A percentile compares a stretch with the other conserved stretches of the same genome.
These are phyloP conservation scores for Gossypium ekmanianum DNA, from an alignment of 345 rosid genomes.

Conservation along the genomic window DNA sequence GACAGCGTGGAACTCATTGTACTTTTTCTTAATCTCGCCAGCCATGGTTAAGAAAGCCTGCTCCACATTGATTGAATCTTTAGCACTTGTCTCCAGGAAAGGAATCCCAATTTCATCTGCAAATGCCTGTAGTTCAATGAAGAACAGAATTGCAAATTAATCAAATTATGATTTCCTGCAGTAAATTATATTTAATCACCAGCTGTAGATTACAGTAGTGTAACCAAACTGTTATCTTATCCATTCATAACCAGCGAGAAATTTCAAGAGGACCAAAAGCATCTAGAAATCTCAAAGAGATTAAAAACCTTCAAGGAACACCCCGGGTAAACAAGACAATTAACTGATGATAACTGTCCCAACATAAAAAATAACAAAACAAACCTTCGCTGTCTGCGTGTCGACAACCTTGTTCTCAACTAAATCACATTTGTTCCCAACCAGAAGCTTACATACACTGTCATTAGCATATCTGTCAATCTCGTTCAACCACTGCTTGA, in stretches of 20 bases:
- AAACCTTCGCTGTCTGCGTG: conserved; percentile 74
- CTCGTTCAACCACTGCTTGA: conserved; percentile 86
- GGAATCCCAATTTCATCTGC: conserved; percentile 82
- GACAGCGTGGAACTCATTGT: conserved; percentile 11
- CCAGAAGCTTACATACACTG: conserved; percentile 78
- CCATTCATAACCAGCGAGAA: background rate
- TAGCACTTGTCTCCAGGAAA: conserved; percentile 87
- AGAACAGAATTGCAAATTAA: conserved; percentile 13
- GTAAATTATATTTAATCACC: background rate
- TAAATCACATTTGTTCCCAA: conserved; percentile 81
- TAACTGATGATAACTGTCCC: background rate
- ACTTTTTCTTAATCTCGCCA: conserved; percentile 73
- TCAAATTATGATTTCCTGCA: background rate
- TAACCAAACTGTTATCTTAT: background rate
- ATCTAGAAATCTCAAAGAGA: background rate
- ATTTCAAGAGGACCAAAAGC: background rate
- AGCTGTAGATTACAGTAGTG: background rate
- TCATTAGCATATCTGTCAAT: conserved; percentile 85
- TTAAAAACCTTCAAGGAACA: background rate
- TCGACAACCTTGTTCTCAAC: conserved; percentile 78
- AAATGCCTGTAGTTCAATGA: conserved; percentile 48
- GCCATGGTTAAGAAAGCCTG: conserved; percentile 85
- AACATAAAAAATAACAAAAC: background rate
- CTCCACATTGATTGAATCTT: conserved; percentile 75
- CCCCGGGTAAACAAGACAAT: background rate